Percentiles rank a stretch among this genome's conserved stretches.
Conservation (phyloP, 2,329 filamentous ascomycete species). For the Colletotrichum falcatum region DNA sequence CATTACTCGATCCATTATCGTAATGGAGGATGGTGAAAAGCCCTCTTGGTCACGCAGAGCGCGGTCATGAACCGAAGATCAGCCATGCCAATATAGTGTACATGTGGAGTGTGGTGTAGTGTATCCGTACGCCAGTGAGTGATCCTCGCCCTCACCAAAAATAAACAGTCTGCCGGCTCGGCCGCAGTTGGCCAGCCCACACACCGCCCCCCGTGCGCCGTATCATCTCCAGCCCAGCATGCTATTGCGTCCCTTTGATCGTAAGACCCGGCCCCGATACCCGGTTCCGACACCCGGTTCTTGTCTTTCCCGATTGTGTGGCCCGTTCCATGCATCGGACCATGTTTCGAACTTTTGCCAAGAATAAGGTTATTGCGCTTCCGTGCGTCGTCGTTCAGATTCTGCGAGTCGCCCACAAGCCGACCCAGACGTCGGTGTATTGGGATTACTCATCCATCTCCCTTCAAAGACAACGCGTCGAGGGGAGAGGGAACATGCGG, state of each 20-base stretch:
- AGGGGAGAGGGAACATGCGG: too few relatives aligned
- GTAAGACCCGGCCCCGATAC: conserved; percentile 13
- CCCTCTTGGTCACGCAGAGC: background rate
- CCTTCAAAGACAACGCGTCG: too few relatives aligned
- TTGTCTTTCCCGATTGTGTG: conserved; percentile 13
- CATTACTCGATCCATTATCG: conserved; percentile 32
- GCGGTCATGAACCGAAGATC: background rate
- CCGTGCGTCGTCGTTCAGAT: too few relatives aligned
- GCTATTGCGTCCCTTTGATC: too few relatives aligned
- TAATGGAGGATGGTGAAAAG: conserved; percentile 1
- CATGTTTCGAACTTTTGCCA: conserved; percentile 16
- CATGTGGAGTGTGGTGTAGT: too few relatives aligned
- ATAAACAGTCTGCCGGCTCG: conserved; percentile 1
- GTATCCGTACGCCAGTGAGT: too few relatives aligned
- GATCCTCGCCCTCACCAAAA: background rate
- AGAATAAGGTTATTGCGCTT: too few relatives aligned
- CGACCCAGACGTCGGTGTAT: too few relatives aligned
- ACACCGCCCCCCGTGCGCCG: background rate
- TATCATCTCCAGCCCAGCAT: too few relatives aligned
- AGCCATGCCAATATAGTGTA: background rate
- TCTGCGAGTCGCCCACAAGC: too few relatives aligned
- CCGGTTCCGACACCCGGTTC: too few relatives aligned
- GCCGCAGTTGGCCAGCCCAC: background rate
- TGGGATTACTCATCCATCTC: too few relatives aligned
- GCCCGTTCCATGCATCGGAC: background rate